Conservation (phyloP, 176 grass and related monocot species). For the Triticum timopheevii region DNA sequence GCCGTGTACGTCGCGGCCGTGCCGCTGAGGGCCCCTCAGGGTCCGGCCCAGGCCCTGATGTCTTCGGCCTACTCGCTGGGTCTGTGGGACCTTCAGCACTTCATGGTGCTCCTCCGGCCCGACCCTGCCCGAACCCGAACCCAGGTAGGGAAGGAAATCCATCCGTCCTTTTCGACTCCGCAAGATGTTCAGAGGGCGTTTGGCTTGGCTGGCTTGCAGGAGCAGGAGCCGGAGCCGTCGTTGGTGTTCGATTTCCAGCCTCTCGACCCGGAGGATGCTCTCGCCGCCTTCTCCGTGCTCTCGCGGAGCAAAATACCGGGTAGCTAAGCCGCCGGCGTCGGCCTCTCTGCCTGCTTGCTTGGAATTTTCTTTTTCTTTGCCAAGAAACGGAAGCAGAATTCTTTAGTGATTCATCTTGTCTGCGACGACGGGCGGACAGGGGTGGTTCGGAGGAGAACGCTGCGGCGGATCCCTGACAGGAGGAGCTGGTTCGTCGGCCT, state of each 20-base stretch:
- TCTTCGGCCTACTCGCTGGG: conserved; percentile 55
- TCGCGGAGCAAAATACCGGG: conserved; percentile 60
- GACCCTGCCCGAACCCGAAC: conserved; percentile 22
- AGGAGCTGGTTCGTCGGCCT: conserved; percentile 80
- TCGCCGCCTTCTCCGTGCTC: conserved; percentile 48
- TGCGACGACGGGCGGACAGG: conserved; percentile 34
- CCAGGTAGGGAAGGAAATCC: conserved; percentile 30
- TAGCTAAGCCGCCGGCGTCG: neutral
- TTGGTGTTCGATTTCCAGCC: conserved; percentile 85
- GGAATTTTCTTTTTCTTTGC: neutral
- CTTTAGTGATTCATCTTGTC: neutral
- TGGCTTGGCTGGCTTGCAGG: neutral
- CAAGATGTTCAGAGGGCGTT: neutral
- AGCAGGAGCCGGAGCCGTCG: conserved; percentile 19
- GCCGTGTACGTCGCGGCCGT: conserved; percentile 73
- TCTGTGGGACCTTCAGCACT: conserved; percentile 73
- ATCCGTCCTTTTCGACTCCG: too few relatives aligned
- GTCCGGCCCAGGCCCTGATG: conserved; percentile 58
- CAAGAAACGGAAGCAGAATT: neutral
- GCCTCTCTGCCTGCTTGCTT: too few relatives aligned
- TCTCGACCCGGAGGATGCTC: conserved; percentile 62
- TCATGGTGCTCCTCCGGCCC: conserved; percentile 67
- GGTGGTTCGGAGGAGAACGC: conserved; percentile 57
- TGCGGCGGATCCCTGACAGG: conserved; percentile 51
- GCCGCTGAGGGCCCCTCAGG: conserved; percentile 57